Evolutionary conservation across 306 rosid species (phyloP).

Genomic region (Herpetospermum pedunculosum): DNA sequence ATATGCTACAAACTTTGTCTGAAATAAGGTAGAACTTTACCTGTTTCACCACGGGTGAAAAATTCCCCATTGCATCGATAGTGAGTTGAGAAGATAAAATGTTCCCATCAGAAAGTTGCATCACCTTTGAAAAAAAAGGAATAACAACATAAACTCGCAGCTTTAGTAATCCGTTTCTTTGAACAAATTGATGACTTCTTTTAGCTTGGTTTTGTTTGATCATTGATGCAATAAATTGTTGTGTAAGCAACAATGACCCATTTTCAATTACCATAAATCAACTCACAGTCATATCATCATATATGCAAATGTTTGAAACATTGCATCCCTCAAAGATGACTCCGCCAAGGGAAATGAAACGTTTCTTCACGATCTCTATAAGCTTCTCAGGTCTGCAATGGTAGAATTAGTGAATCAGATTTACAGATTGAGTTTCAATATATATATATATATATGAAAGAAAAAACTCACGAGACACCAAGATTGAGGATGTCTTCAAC

Average conservation of each 20-base stretch:
- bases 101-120: slow-evolving; percentile 54
- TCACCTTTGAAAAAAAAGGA: slow-evolving; percentile 33
- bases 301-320: slow-evolving; percentile 46
- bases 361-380: slow-evolving; percentile 65
- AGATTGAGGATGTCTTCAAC: slow-evolving; percentile 86
- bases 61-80: slow-evolving; percentile 97
- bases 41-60: slow-evolving; percentile 90
- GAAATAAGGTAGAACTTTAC: slow-evolving; percentile 15
- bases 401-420: slow-evolving; percentile 6
- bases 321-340: slow-evolving; percentile 55
- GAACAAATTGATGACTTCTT: not conserved
- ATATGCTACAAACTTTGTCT: not conserved
- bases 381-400: slow-evolving; percentile 64
- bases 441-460: not conserved
- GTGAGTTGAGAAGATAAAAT: slow-evolving; percentile 59
- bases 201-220: not conserved
- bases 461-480: slow-evolving; percentile 76
- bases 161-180: not conserved
- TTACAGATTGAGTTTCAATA: not conserved
- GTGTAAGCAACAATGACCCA: not conserved
- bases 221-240: not conserved
- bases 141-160: not conserved
- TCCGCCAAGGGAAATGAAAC: slow-evolving; percentile 75
- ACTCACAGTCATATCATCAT: slow-evolving; percentile 85
- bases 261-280: slow-evolving; percentile 10